A percentile compares a stretch with the other conserved stretches of the same genome.
phyloP scores from a whole-genome alignment of 2,329 filamentous ascomycete species.

The Pseudogymnoascus sp. region DNA sequence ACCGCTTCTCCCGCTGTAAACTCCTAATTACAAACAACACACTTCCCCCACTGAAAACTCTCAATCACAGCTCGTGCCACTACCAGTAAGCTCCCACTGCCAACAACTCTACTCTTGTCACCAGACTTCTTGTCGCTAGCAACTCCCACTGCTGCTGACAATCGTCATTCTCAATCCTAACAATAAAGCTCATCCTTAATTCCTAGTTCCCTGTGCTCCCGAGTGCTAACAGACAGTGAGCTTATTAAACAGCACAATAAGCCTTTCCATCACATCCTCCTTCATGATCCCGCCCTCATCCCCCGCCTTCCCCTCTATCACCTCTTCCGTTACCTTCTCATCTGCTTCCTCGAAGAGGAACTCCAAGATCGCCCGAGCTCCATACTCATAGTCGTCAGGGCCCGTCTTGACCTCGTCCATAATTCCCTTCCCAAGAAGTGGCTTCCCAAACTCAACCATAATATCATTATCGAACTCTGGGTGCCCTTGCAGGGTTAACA shows the following conservation, averaged over 20 bases:
- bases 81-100: no score
- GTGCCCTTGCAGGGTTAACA: constrained; percentile 35
- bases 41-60: neutral
- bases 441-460: constrained; percentile 28
- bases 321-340: neutral
- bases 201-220: neutral
- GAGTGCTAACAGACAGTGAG: neutral
- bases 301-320: neutral
- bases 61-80: no score
- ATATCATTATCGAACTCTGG: constrained; percentile 36
- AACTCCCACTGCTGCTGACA: no score
- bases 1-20: neutral
- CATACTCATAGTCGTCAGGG: constrained; percentile 23
- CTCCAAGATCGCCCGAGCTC: constrained; percentile 24
- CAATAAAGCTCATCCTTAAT: neutral
- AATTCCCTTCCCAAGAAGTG: constrained; percentile 19
- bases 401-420: constrained; percentile 18
- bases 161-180: neutral
- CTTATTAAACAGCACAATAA: neutral
- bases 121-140: no score
- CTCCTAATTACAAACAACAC: neutral
- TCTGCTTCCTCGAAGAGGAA: constrained; percentile 23
- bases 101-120: no score
- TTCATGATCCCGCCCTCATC: neutral
- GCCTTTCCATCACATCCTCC: neutral